phyloP scores from a whole-genome alignment of 192 early-diverging fungal genomes.

The Endogone sp. region DNA sequence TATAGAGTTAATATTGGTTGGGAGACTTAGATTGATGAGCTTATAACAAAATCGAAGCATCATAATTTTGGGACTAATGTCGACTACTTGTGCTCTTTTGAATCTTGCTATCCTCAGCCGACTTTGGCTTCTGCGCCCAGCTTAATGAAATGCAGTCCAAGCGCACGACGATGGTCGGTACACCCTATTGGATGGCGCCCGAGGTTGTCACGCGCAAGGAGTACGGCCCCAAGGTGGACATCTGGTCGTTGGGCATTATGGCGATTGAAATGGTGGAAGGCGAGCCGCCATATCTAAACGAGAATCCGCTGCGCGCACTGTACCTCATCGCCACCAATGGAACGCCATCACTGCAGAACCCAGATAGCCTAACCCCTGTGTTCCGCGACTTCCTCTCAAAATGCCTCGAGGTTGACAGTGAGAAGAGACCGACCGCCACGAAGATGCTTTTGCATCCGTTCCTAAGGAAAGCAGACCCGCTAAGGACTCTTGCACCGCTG shows the following conservation, averaged over 20 bases:
- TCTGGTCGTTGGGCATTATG: slow-evolving; percentile 99
- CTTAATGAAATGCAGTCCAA: slow-evolving; percentile 61
- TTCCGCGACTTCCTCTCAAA: slow-evolving; percentile 83
- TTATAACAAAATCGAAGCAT: neutral
- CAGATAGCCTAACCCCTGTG: slow-evolving; percentile 67
- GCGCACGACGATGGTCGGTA: slow-evolving; percentile 77
- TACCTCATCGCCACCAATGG: slow-evolving; percentile 97
- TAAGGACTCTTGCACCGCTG: slow-evolving; percentile 74
- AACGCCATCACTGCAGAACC: slow-evolving; percentile 86
- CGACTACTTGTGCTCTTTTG: too few species aligned
- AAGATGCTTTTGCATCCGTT: slow-evolving; percentile 87
- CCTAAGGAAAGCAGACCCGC: slow-evolving; percentile 76
- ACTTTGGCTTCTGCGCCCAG: slow-evolving; percentile 88
- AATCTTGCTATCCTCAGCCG: slow-evolving; percentile 63
- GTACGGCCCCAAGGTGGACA: slow-evolving; percentile 90
- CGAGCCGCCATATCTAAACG: slow-evolving; percentile 95
- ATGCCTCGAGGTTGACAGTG: slow-evolving; percentile 80
- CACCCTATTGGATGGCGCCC: slow-evolving; percentile 97
- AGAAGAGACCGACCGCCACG: slow-evolving; percentile 72
- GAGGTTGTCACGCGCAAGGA: slow-evolving; percentile 92
- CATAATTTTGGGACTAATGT: too few species aligned
- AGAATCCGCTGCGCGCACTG: slow-evolving; percentile 86
- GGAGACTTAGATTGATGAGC: slow-evolving; percentile 6
- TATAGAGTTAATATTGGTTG: neutral
- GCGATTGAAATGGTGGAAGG: slow-evolving; percentile 98